Evolutionary conservation across 2,329 filamentous ascomycete genomes (phyloP), one percentile per base, ranked within the genome.

Genomic region (Xylariaceae sp.): DNA sequence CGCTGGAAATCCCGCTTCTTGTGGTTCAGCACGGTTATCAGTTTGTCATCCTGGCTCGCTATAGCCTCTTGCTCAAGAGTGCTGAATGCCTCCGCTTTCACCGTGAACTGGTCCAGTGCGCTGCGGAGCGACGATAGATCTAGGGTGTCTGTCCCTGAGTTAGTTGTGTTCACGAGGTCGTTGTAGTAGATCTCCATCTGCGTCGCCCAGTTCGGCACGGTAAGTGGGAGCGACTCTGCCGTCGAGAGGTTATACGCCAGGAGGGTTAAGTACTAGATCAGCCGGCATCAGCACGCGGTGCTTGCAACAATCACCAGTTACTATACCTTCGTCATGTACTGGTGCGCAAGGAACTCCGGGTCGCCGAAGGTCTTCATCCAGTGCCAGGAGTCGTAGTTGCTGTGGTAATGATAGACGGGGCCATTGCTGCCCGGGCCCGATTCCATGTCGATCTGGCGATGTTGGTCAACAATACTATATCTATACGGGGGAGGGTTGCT

Each of bases 301-400:
- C n/a, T n/a, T n/a, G n/a, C n/a, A n/a, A n/a, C n/a, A n/a, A n/a
- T n/a, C n/a, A n/a, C n/a, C n/a, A n/a, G n/a, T n/a, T n/a, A n/a
- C n/a, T n/a, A n/a, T n/a, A 85, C 67, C 63, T 80, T 81, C 1
- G 83, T 75, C 55, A 79, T 74, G 1, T 84, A 74, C 7, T 76
- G 69, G 57, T 87, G 85, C 39, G 84, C 80, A n/a, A 80, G 74
- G 47, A 80, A 83, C 0, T 74, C 77, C 1, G 78, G 78, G 60
- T 95, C 90, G 3, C 89, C 89, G 61, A 83, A 90, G 2, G 75
- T 85, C 13, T 85, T 78, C 88, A 94, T 94, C 89, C 89, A 95
- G 63, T 86, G 76, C 66, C 88, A 92, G 32, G 81, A 88, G 66
- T 95, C 90, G 66, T 92, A 95, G 71, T 94, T 94, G 57, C 82